Base-by-base conservation (phyloP, 306 rosid species). In the Dryas alaskensis region DNA sequence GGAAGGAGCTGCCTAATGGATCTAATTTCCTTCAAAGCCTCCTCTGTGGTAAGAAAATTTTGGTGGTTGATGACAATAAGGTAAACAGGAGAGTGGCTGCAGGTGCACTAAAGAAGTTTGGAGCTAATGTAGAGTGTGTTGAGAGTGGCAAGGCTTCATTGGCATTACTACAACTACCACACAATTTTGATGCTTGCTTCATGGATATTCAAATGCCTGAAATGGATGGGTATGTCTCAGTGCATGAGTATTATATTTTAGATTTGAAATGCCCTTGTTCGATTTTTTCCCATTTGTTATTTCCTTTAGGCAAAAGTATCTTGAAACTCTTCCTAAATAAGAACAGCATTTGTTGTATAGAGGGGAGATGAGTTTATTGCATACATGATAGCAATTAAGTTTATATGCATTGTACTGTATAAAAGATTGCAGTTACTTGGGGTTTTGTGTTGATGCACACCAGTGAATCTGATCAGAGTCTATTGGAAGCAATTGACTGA, bases 191-290 rank as follows among this genome's bases (percentile, higher is more conserved):
- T 83, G 99, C 99, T 22, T 95, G 99, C 81, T 95, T 95, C 87
- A 95, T 95, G 99, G 99, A 95, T 77, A 92, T 95, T 78, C 99
- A 95, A 73, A 95, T 95, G 99, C 99, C 99, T 9, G 99, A 95
- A 78, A 95, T 95, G 99, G 99, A 95, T 64, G 99, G 99, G 99
- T 93, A 86, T 45, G 90, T 70, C 39, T 65, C 14, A 3, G 42
- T 58, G 42, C 25, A 22, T 11, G 4, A 48, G 68, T 17, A 44
- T 17, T 43, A 27, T 31, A 43, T 68, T 59, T 17, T 22, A 2
- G 42, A n/a, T 11, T 31, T 22, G 16, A 27, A 50, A 13, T 3
- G 44, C 8, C 45, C 66, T 31, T 45, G 1, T 57, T 59, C 16
- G 3, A 19, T 60, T 40, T 61, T 45, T 37, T 72, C 55, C 59